Percentiles rank a stretch among this genome's conserved stretches.
These are phyloP conservation scores for Heimioporus sp. DNA, from an alignment of 768 basidiomycete genomes.

Conservation along the genomic window DNA sequence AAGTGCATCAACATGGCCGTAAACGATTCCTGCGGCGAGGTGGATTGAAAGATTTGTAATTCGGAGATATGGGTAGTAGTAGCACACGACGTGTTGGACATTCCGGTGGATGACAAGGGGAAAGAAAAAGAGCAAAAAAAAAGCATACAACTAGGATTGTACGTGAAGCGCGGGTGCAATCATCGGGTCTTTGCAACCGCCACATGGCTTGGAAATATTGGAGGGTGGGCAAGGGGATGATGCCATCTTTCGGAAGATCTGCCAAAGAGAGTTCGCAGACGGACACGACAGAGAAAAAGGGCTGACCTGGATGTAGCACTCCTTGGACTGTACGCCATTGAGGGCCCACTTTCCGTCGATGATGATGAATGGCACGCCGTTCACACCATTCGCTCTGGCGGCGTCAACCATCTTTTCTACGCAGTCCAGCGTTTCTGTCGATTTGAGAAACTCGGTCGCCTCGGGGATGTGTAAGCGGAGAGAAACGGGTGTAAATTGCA, in stretches of 20 bases:
- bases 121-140: background rate
- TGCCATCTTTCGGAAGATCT: conserved; percentile 34
- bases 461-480: conserved; percentile 11
- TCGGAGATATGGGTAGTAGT: conserved; percentile 4
- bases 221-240: conserved; percentile 6
- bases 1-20: conserved; percentile 11
- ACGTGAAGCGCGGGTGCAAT: conserved; percentile 16
- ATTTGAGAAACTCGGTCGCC: conserved; percentile 41
- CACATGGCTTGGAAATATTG: conserved; percentile 14
- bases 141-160: conserved; percentile 15
- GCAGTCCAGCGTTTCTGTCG: conserved; percentile 38
- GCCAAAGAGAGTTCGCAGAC: background rate
- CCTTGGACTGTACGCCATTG: conserved; percentile 42
- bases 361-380: conserved; percentile 52
- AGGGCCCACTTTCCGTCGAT: conserved; percentile 45
- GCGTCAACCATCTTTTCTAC: conserved; percentile 40
- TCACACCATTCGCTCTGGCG: conserved; percentile 44
- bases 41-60: conserved; percentile 11
- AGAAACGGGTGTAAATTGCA: background rate
- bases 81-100: conserved; percentile 12
- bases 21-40: conserved; percentile 18
- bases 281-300: background rate
- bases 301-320: conserved; percentile 39
- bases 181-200: conserved; percentile 20
- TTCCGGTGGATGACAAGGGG: conserved; percentile 13